A percentile compares a stretch with the other conserved stretches of the same genome.
These are phyloP conservation scores for Lactifluus hygrophoroides DNA, from an alignment of 768 basidiomycete genomes.

Conservation along the genomic window DNA sequence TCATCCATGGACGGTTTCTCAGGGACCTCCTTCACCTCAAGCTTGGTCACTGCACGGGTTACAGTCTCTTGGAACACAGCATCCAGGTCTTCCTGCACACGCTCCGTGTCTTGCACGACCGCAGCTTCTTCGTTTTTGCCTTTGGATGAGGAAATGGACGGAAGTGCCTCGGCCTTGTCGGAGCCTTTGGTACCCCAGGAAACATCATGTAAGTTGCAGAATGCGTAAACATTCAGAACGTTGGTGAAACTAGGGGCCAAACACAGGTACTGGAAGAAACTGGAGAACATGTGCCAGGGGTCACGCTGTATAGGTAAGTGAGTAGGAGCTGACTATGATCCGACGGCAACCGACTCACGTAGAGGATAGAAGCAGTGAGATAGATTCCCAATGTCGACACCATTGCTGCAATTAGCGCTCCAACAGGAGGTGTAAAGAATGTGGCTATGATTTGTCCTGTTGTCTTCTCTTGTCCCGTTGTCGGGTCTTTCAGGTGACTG, in stretches of 20 bases:
- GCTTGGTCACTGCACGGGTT: constrained; percentile 72
- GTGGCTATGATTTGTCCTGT: constrained; percentile 41
- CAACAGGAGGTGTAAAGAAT: constrained; percentile 70
- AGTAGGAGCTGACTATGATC: not conserved
- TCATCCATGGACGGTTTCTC: constrained; percentile 86
- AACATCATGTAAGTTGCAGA: constrained; percentile 93
- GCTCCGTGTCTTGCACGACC: constrained; percentile 80
- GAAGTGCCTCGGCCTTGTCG: constrained; percentile 88
- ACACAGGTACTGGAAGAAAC: constrained; percentile 84
- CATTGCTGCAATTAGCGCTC: constrained; percentile 78
- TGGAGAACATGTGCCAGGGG: constrained; percentile 97
- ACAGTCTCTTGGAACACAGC: constrained; percentile 88
- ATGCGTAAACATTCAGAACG: constrained; percentile 92
- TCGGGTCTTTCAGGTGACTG: constrained; percentile 34
- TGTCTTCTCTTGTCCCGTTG: too few species aligned
- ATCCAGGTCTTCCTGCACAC: constrained; percentile 83
- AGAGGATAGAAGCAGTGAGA: constrained; percentile 75
- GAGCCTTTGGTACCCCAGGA: constrained; percentile 95
- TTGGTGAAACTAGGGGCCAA: constrained; percentile 92
- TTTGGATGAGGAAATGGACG: constrained; percentile 82
- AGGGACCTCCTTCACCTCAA: constrained; percentile 50
- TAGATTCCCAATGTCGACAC: constrained; percentile 88
- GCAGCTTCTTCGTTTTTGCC: constrained; percentile 59
- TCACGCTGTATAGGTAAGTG: constrained; percentile 52
- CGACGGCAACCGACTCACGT: constrained; percentile 42